Base-by-base conservation (phyloP, 2,329 filamentous ascomycete species). In the Fusarium albosuccineum region DNA sequence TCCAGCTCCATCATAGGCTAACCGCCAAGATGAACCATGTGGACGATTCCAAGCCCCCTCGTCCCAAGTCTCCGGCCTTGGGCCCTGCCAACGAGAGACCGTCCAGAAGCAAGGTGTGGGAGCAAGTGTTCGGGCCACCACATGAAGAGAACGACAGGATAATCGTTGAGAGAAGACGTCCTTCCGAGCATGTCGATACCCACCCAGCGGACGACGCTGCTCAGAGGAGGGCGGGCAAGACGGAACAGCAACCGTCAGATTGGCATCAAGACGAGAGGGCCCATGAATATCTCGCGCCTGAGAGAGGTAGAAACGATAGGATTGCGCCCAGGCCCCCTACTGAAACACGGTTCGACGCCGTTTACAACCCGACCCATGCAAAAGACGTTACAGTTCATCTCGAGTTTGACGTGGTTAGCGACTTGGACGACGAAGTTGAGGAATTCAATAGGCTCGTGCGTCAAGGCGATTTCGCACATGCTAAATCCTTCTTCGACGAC, bases 401-500 rank as follows among this genome's bases (percentile, higher is more conserved):
- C 8, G 2, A 10, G 0, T 44, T n/a, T 0, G 8, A 10, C 5
- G 22, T 44, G 6, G 9, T 3, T 29, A 5, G 11, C 2, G 22
- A 44, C 9, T n/a, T 44, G 9, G 41, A 29, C 8, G 41, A 45
- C 13, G 41, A 45, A 10, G 2, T 45, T 1, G 41, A 45, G 5
- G 26, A 4, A 3, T 16, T 45, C 5, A 29, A 29, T 11, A 6
- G 26, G 1, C 2, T 8, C 3, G 26, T 45, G 1, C 42, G 42
- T 0, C 42, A 11, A 11, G 42, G 42, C 26, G 42, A 45, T 5
- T 45, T 45, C 14, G 14, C 22, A 3, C 1, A 6, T 10, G 42
- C 41, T 27, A 45, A 6, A 10, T 4, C 5, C 2, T 45, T 45
- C 42, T 45, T 45, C 1, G 1, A 16, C 0, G 14, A 45, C 1